A percentile compares a stretch with the other conserved stretches of the same genome.
phyloP scores from a whole-genome alignment of 257 asterid species.

The Solanum clarkiae region DNA sequence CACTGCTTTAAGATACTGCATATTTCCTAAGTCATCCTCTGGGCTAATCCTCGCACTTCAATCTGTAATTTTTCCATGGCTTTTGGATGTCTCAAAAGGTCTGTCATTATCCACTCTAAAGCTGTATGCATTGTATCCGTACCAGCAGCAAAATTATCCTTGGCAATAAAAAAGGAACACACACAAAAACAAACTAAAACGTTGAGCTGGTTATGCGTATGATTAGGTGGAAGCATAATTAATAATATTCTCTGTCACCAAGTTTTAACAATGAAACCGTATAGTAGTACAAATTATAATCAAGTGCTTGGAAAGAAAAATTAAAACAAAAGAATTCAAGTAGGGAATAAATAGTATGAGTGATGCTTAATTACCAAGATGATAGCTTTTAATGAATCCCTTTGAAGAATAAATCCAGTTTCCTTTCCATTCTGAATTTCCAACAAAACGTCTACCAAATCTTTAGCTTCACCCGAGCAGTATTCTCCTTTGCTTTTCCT shows the following conservation, averaged over 20 bases:
- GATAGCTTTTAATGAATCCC: no score
- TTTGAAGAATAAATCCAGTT: no score
- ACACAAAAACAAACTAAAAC: no score
- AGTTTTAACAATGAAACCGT: no score
- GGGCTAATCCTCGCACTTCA: constrained; percentile 14
- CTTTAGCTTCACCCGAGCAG: background rate
- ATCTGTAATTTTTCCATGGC: background rate
- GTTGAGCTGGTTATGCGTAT: background rate
- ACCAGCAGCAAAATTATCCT: background rate
- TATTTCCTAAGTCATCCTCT: background rate
- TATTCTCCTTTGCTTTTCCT: background rate
- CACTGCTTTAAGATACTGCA: background rate
- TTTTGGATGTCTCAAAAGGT: background rate
- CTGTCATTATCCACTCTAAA: background rate
- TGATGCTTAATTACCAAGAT: no score
- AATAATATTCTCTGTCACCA: no score
- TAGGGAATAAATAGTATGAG: no score
- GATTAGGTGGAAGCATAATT: background rate
- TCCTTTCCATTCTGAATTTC: no score
- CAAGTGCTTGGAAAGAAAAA: no score
- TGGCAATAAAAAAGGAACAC: no score
- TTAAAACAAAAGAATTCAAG: no score
- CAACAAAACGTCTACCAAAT: background rate
- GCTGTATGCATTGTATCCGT: background rate
- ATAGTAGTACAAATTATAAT: no score